Evolutionary conservation across 2,329 filamentous ascomycete genomes (phyloP), one percentile per base, ranked within the genome.

Genomic region (Microdochium paspali): DNA sequence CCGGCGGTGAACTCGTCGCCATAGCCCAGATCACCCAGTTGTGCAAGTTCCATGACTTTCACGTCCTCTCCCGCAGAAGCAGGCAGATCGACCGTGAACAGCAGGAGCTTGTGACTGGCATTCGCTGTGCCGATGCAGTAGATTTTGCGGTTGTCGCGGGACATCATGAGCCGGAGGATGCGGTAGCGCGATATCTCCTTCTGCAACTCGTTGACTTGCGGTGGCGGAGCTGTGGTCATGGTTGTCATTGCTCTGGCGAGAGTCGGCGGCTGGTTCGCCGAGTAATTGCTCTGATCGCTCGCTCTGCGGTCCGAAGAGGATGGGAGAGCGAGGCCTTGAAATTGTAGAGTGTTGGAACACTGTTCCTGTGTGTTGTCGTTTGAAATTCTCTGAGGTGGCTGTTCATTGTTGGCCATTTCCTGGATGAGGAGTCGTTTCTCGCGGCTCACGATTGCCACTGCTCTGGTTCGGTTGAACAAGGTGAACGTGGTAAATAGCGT

Each of bases 401-500:
- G 23, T 5, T 44, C 47, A 20, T 47, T 25, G 10, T 49, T 47
- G 2, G 30, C 45, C 10, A 57, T 47, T 10, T 50, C 48, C 24
- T 54, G 50, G 21, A 61, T 50, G 28, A 59, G 53, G 1, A 62
- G 50, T 15, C 51, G 49, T 23, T 60, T 60, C 44, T 59, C 55
- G 1, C 60, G 55, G 1, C 57, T 58, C 13, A 62, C 54, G 26
- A 62, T 26, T 49, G 3, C 53, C 54, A 44, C 58, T 58, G 10
- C 51, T 47, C 10, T 46, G 39, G 21, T 4, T n/a, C 47, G 44
- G 20, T 50, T 53, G 18, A 61, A 56, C 1, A 57, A 51, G 2
- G 54, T 54, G 30, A 63, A 57, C n/a, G 60, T 55, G 2, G 61
- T 62, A 46, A 61, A 62, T 2, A 63, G 53, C 3, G 54, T 53